A percentile compares a stretch with the other conserved stretches of the same genome.
These are phyloP conservation scores for Nitzschia putrida DNA, from an alignment of 108 stramenopile species.

Conservation along the genomic window DNA sequence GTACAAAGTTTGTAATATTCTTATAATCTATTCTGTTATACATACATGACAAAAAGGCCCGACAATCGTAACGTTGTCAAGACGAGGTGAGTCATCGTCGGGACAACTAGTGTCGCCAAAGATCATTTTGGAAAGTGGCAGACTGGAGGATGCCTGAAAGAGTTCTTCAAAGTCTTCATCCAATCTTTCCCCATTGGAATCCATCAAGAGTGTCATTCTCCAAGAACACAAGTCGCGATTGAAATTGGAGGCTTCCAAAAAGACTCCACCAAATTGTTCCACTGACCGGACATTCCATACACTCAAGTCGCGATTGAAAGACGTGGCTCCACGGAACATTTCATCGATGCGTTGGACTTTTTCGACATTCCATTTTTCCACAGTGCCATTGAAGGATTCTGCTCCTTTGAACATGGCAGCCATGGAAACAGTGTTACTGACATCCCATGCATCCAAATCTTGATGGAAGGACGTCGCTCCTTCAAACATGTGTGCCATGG, in stretches of 20 bases:
- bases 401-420: slow-evolving; percentile 24
- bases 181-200: no score
- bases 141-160: no score
- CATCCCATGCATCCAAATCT: slow-evolving; percentile 6
- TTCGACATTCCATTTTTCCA: slow-evolving; percentile 39
- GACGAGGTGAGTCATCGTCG: no score
- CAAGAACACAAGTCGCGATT: no score
- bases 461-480: slow-evolving; percentile 32
- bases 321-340: slow-evolving; percentile 41
- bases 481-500: slow-evolving; percentile 19
- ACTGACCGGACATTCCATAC: slow-evolving; percentile 28
- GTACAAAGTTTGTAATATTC: no score
- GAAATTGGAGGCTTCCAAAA: slow-evolving; percentile 24
- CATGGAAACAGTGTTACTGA: neutral
- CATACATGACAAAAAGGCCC: no score
- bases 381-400: slow-evolving; percentile 42
- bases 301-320: slow-evolving; percentile 41
- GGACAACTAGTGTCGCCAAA: no score
- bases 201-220: no score
- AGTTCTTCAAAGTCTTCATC: no score
- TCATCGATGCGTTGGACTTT: slow-evolving; percentile 17
- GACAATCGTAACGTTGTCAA: no score
- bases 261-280: slow-evolving; percentile 25
- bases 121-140: no score
- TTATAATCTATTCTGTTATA: no score